Conservation (phyloP, 768 basidiomycete genomes). For the Russula ochroleuca region DNA sequence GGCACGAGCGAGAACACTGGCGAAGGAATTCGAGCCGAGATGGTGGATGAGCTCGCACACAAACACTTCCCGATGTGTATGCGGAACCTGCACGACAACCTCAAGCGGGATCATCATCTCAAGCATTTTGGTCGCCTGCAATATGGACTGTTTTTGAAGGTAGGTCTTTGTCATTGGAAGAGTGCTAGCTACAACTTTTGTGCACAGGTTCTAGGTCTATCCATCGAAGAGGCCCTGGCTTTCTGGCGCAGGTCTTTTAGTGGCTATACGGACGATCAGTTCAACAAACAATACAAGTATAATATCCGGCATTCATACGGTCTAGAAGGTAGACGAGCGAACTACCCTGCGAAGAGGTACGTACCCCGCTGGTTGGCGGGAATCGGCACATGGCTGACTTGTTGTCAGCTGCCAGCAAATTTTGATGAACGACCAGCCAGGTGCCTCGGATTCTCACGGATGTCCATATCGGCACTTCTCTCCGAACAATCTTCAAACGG, state of each 20-base stretch:
- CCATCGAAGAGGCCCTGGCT: conserved; percentile 86
- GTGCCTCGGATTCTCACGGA: conserved; percentile 67
- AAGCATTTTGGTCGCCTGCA: conserved; percentile 91
- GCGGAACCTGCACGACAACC: conserved; percentile 79
- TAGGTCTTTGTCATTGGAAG: conserved; percentile 32
- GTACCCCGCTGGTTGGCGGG: conserved; percentile 18
- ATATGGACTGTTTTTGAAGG: conserved; percentile 95
- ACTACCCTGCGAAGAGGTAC: conserved; percentile 90
- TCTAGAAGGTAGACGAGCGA: conserved; percentile 88
- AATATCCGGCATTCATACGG: conserved; percentile 96
- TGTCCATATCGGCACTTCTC: conserved; percentile 93
- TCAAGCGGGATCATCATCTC: conserved; percentile 76
- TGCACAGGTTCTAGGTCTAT: conserved; percentile 78
- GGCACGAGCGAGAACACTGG: conserved; percentile 47
- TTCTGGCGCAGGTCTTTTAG: conserved; percentile 93
- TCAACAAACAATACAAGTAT: conserved; percentile 96
- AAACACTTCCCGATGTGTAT: conserved; percentile 96
- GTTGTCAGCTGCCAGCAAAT: conserved; percentile 80
- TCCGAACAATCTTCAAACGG: conserved; percentile 73
- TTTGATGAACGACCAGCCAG: conserved; percentile 63
- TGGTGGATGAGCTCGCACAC: conserved; percentile 81
- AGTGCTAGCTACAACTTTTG: neutral
- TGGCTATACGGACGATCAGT: conserved; percentile 83
- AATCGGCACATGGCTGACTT: neutral
- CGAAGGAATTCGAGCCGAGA: conserved; percentile 82